A percentile compares a stretch with the other conserved stretches of the same genome.
phyloP scores from a whole-genome alignment of 1,284 basidiomycete species.

The Heterobasidion occidentale region DNA sequence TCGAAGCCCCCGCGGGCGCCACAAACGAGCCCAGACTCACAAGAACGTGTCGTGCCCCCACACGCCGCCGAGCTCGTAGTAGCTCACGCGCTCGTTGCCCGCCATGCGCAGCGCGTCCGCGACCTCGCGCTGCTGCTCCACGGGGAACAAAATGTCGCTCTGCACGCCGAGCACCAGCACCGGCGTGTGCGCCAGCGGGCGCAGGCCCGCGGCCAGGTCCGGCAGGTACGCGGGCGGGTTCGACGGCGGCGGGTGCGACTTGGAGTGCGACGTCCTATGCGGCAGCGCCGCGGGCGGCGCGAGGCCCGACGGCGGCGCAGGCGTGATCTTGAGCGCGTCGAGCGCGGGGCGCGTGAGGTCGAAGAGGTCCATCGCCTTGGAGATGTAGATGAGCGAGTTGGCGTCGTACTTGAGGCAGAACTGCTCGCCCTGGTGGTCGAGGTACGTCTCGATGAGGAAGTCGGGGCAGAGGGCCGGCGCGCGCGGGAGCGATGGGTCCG shows the following conservation, averaged over 20 bases:
- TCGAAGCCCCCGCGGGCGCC: too few species aligned
- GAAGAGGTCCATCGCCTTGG: conserved; percentile 99
- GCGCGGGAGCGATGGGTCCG: conserved; percentile 11
- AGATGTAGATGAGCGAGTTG: conserved; percentile 97
- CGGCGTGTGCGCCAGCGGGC: conserved; percentile 72
- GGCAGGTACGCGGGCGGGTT: conserved; percentile 73
- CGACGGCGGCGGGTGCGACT: conserved; percentile 44
- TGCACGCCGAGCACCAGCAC: conserved; percentile 91
- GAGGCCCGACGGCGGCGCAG: conserved; percentile 15
- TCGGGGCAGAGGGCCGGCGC: conserved; percentile 82
- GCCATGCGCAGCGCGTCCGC: conserved; percentile 88
- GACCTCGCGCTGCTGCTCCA: conserved; percentile 95
- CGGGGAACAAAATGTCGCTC: conserved; percentile 94
- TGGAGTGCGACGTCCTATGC: background rate
- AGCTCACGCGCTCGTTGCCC: conserved; percentile 84
- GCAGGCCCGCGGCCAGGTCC: conserved; percentile 78
- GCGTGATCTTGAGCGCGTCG: conserved; percentile 49
- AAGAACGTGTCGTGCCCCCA: conserved; percentile 99
- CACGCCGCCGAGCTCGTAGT: conserved; percentile 96
- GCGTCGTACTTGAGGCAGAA: conserved; percentile 99
- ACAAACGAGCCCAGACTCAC: conserved; percentile 6
- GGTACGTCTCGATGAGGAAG: conserved; percentile 97
- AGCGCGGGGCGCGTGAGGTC: conserved; percentile 87
- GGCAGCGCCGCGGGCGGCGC: background rate
- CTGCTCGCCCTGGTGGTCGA: conserved; percentile 95